Conservation (phyloP, 768 basidiomycete genomes). For the Gautieria morchelliformis region DNA sequence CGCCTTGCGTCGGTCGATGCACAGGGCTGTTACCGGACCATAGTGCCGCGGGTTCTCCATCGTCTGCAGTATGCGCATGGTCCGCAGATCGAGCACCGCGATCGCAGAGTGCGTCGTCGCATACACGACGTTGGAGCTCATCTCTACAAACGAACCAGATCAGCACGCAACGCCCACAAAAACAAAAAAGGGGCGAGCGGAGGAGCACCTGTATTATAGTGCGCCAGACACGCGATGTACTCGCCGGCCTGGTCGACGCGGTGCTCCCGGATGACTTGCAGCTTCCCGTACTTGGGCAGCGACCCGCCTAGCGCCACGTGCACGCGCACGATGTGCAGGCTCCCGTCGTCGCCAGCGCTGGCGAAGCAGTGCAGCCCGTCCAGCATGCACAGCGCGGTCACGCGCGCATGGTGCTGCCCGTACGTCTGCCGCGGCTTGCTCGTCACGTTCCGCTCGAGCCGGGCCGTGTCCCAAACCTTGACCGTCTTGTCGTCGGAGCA, state of each 20-base stretch:
- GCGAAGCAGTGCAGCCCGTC: constrained; percentile 87
- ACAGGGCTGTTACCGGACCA: constrained; percentile 80
- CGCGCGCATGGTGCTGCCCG: constrained; percentile 55
- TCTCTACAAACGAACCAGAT: constrained; percentile 34
- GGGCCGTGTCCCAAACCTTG: constrained; percentile 49
- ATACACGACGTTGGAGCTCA: constrained; percentile 74
- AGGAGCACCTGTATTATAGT: constrained; percentile 36
- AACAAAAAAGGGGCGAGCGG: neutral
- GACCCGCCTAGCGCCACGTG: constrained; percentile 58
- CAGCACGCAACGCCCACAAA: neutral
- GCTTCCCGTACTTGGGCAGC: constrained; percentile 74
- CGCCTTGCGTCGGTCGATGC: constrained; percentile 71
- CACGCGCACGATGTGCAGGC: constrained; percentile 56
- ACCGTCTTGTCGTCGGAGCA: constrained; percentile 31
- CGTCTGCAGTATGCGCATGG: constrained; percentile 65
- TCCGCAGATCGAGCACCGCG: constrained; percentile 70
- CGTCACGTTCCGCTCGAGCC: constrained; percentile 91
- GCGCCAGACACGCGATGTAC: constrained; percentile 75
- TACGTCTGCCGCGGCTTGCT: constrained; percentile 70
- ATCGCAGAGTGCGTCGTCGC: constrained; percentile 77
- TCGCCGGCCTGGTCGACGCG: constrained; percentile 62
- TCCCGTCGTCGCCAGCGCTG: constrained; percentile 26
- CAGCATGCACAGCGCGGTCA: constrained; percentile 66
- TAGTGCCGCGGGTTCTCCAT: constrained; percentile 81
- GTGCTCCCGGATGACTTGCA: constrained; percentile 77